Conservation (phyloP, 306 rosid genomes). For the Cucurbita ficifolia region DNA sequence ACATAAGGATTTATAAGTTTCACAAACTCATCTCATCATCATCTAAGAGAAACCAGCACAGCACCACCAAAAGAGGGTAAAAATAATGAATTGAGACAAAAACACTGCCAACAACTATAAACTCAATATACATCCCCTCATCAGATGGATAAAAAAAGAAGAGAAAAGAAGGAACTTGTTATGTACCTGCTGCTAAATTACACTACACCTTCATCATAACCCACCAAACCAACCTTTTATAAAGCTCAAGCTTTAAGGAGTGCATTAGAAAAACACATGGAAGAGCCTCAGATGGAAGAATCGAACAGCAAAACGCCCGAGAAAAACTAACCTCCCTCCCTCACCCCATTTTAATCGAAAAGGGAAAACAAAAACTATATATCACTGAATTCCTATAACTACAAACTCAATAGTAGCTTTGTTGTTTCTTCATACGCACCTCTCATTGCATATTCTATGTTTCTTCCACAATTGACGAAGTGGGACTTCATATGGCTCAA, state of each 20-base stretch:
- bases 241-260: conserved; percentile 8
- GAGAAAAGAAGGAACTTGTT: background rate
- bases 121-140: conserved; percentile 12
- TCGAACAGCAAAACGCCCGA: conserved; percentile 1
- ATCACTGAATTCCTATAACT: conserved; percentile 6
- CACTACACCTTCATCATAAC: conserved; percentile 6
- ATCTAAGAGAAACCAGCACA: background rate
- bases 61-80: background rate
- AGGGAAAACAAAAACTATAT: conserved; percentile 6
- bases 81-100: conserved; percentile 5
- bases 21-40: conserved; percentile 7
- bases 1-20: background rate
- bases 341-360: background rate
- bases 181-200: conserved; percentile 12
- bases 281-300: conserved; percentile 4
- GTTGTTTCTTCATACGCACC: conserved; percentile 11
- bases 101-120: conserved; percentile 1
- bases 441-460: conserved; percentile 10
- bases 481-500: conserved; percentile 8
- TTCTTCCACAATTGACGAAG: conserved; percentile 1
- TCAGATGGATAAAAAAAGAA: background rate
- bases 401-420: conserved; percentile 1
- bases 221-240: background rate
- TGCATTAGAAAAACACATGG: conserved; percentile 6
- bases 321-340: background rate